Evolutionary conservation across 192 early-diverging fungal genomes (phyloP).

Genomic region (Geosiphon pyriformis): DNA sequence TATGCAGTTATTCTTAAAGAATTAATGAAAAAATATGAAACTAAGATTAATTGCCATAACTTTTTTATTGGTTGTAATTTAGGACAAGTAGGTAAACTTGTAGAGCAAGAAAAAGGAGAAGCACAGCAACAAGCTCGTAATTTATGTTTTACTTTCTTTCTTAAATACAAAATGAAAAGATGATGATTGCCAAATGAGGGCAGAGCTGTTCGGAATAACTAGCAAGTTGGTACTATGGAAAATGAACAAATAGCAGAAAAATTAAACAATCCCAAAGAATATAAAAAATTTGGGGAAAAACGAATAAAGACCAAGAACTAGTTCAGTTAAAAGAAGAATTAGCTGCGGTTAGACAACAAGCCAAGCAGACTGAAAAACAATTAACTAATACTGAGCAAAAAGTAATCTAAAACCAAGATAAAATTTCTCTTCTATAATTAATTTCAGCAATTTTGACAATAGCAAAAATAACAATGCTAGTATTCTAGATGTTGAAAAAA

Average conservation of each 20-base stretch:
- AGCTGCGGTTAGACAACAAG: no score
- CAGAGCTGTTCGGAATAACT: background rate
- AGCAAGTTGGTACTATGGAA: background rate
- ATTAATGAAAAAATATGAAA: background rate
- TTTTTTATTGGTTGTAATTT: slow-evolving; percentile 5
- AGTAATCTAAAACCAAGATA: no score
- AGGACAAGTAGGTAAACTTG: background rate
- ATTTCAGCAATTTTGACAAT: no score
- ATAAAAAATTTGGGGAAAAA: background rate
- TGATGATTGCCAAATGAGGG: background rate
- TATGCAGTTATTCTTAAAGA: background rate
- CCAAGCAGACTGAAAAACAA: no score
- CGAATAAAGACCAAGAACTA: no score
- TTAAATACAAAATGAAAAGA: slow-evolving; percentile 7
- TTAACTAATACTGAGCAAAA: no score
- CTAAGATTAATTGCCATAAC: background rate
- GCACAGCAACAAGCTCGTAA: background rate
- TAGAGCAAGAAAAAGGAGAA: slow-evolving; percentile 1
- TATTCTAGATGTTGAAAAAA: no score
- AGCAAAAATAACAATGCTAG: no score
- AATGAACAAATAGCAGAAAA: slow-evolving; percentile 7
- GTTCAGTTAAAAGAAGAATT: no score
- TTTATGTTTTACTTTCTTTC: background rate
- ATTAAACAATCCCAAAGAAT: slow-evolving; percentile 9
- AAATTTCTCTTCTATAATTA: no score